Percentiles rank a stretch among this genome's conserved stretches.
These are phyloP conservation scores for Penicillium sp. DNA, from an alignment of 2,329 filamentous ascomycete species.

Conservation along the genomic window DNA sequence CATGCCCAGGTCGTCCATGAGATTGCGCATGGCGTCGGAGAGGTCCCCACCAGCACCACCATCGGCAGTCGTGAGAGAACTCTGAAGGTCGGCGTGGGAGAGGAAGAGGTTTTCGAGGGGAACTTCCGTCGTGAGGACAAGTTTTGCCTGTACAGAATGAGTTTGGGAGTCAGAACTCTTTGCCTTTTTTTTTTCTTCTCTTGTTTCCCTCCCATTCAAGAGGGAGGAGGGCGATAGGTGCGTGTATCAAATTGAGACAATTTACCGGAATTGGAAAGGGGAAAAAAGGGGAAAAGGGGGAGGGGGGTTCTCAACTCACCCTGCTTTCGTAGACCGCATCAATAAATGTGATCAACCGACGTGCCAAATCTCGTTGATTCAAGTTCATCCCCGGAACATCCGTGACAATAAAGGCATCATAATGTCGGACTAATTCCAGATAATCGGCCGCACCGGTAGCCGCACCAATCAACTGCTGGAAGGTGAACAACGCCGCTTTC, in stretches of 20 bases:
- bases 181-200: too few relatives aligned
- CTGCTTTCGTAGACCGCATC: slow-evolving; percentile 84
- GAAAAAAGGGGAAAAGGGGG: background rate
- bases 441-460: slow-evolving; percentile 94
- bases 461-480: slow-evolving; percentile 81
- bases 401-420: slow-evolving; percentile 88
- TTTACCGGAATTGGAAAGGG: background rate
- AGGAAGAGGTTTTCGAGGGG: slow-evolving; percentile 83
- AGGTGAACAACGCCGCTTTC: slow-evolving; percentile 82
- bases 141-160: slow-evolving; percentile 61
- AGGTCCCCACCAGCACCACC: slow-evolving; percentile 48
- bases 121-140: slow-evolving; percentile 85
- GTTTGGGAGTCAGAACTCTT: background rate
- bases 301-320: slow-evolving; percentile 32
- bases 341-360: slow-evolving; percentile 95
- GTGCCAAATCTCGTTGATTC: slow-evolving; percentile 75
- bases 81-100: slow-evolving; percentile 61
- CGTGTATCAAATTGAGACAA: too few relatives aligned
- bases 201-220: too few relatives aligned
- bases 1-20: slow-evolving; percentile 83
- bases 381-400: slow-evolving; percentile 89
- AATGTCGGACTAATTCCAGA: slow-evolving; percentile 80
- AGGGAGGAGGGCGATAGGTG: too few relatives aligned
- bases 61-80: slow-evolving; percentile 43
- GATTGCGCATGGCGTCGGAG: slow-evolving; percentile 65